A percentile compares a stretch with the other conserved stretches of the same genome.
phyloP scores from a whole-genome alignment of 2,329 filamentous ascomycete species.

The Colletotrichum sp. region DNA sequence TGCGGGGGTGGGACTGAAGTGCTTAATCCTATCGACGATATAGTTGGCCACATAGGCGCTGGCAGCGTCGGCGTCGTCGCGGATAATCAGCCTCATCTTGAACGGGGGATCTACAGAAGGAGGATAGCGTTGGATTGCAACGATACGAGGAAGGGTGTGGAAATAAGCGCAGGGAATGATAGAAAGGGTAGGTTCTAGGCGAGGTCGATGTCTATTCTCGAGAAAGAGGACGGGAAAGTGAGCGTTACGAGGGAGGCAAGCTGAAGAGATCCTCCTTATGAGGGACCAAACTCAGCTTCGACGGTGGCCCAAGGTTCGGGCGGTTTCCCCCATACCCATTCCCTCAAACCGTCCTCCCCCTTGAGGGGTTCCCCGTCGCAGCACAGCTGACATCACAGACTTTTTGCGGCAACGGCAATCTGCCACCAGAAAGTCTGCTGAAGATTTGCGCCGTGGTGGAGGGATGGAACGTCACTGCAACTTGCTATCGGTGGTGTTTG shows the following conservation, averaged over 20 bases:
- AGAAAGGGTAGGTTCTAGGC: background rate
- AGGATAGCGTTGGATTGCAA: constrained; percentile 21
- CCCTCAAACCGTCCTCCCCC: background rate
- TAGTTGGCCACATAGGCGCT: constrained; percentile 83
- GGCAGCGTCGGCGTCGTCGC: constrained; percentile 71
- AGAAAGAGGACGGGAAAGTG: background rate
- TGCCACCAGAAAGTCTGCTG: constrained; percentile 3
- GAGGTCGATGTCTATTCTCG: background rate
- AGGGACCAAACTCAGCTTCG: background rate
- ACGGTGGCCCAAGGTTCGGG: background rate
- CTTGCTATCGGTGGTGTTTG: constrained; percentile 15
- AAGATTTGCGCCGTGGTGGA: constrained; percentile 14
- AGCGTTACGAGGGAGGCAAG: background rate
- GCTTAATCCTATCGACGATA: constrained; percentile 81
- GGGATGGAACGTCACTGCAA: constrained; percentile 24
- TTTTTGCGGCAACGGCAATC: background rate
- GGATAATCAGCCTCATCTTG: constrained; percentile 82
- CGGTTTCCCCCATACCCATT: background rate
- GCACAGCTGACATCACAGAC: constrained; percentile 21
- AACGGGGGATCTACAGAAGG: constrained; percentile 16
- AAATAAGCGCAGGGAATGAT: background rate
- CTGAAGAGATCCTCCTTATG: constrained; percentile 10
- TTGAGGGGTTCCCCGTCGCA: background rate
- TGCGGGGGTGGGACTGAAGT: constrained; percentile 73
- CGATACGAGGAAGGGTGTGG: background rate